A percentile compares a stretch with the other conserved stretches of the same genome.
Conservation (phyloP, 495 filamentous ascomycete genomes). For the Hapsidospora chrysogenum region DNA sequence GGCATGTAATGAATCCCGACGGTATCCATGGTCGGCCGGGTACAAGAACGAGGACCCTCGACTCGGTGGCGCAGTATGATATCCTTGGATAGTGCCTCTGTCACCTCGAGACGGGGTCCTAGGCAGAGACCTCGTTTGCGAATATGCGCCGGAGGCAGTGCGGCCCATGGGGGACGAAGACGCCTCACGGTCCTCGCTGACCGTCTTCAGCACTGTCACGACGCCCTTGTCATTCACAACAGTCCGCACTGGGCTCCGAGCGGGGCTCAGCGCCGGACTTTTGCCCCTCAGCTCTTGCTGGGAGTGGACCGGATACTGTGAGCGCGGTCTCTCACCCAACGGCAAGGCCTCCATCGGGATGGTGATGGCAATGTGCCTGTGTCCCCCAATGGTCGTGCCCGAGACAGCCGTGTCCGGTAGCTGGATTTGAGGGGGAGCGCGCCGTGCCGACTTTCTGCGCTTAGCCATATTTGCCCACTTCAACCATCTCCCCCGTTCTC, state of each 20-base stretch:
- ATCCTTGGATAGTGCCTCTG: too few species aligned
- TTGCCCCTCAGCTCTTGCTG: background rate
- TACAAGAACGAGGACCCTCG: too few species aligned
- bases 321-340: constrained; percentile 1
- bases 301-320: constrained; percentile 2
- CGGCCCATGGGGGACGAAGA: constrained; percentile 6
- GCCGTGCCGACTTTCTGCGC: constrained; percentile 3
- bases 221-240: constrained; percentile 4
- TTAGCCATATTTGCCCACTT: constrained; percentile 4
- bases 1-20: too few species aligned
- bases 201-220: constrained; percentile 9
- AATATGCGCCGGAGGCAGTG: background rate
- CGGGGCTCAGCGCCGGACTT: too few species aligned
- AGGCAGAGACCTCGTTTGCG: background rate
- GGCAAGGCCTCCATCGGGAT: constrained; percentile 22
- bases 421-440: constrained; percentile 11
- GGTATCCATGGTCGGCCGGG: too few species aligned
- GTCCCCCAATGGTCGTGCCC: constrained; percentile 20
- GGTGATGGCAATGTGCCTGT: constrained; percentile 34
- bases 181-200: constrained; percentile 14
- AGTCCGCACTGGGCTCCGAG: background rate
- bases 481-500: constrained; percentile 11
- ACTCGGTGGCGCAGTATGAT: too few species aligned
- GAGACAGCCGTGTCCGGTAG: constrained; percentile 30
- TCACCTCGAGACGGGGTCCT: background rate